Percentiles rank a stretch among this genome's conserved stretches.
phyloP scores from a whole-genome alignment of 1,139 yeast genomes.

The Entelexis paramagnoliae region DNA sequence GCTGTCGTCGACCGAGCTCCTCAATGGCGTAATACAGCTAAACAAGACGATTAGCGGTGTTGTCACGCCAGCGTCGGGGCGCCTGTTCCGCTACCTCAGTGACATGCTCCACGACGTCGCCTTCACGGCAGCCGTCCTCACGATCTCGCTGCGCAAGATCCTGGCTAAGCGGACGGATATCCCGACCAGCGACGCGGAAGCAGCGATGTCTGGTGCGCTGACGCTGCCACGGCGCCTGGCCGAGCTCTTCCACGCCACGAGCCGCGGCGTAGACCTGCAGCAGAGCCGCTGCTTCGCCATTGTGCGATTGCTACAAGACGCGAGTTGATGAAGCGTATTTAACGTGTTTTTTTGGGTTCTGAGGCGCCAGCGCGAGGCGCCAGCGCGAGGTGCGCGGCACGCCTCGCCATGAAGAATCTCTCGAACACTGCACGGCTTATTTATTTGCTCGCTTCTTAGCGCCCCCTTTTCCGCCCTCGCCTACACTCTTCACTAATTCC shows the following conservation, averaged over 20 bases:
- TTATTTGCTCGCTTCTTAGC: too few relatives aligned
- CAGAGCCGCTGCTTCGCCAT: constrained; percentile 12
- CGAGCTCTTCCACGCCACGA: constrained; percentile 22
- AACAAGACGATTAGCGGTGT: constrained; percentile 37
- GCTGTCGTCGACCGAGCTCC: constrained; percentile 7
- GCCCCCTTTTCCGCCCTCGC: too few relatives aligned
- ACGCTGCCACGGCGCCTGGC: constrained; percentile 17
- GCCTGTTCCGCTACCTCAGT: constrained; percentile 56
- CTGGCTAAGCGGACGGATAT: neutral
- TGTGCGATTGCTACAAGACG: constrained; percentile 2
- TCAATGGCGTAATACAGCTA: constrained; percentile 6
- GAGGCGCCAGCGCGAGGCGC: too few relatives aligned
- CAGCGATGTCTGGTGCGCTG: neutral
- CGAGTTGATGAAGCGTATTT: neutral
- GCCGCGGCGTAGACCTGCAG: constrained; percentile 21
- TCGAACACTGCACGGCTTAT: too few relatives aligned
- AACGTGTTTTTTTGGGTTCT: too few relatives aligned
- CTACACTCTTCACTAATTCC: too few relatives aligned
- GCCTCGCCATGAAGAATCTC: too few relatives aligned
- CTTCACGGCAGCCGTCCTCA: constrained; percentile 4
- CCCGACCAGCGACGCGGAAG: neutral
- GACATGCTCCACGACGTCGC: constrained; percentile 50
- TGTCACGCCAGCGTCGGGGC: constrained; percentile 42
- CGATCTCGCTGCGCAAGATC: neutral
- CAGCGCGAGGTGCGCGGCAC: too few relatives aligned